These are phyloP conservation scores for Verbascum thapsus DNA, from an alignment of 257 asterid species.

Conservation along the genomic window DNA sequence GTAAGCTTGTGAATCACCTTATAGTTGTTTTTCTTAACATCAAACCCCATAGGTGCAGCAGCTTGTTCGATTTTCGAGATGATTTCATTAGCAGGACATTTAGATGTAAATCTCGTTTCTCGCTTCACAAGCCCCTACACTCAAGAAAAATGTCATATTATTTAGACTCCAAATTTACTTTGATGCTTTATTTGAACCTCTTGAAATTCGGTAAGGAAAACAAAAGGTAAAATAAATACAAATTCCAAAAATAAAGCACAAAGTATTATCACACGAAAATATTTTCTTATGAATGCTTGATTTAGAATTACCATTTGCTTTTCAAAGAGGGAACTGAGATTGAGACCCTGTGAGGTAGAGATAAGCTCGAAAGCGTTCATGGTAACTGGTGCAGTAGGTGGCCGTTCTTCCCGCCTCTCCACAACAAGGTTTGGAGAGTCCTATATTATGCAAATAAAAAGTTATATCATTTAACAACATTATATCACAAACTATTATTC, in stretches of 20 bases:
- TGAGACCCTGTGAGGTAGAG: constrained; percentile 96
- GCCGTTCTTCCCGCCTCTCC: constrained; percentile 76
- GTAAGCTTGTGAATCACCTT: constrained; percentile 43
- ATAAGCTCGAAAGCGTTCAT: constrained; percentile 98
- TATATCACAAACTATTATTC: background rate
- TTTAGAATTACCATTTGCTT: constrained; percentile 69
- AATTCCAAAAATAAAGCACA: too few species aligned
- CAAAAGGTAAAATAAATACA: too few species aligned
- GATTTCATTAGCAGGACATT: constrained; percentile 67
- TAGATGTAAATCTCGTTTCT: constrained; percentile 81
- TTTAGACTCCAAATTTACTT: background rate
- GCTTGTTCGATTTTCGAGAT: constrained; percentile 74
- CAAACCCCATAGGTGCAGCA: constrained; percentile 76
- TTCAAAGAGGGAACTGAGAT: constrained; percentile 84
- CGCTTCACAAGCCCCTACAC: constrained; percentile 70
- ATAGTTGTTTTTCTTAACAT: constrained; percentile 70
- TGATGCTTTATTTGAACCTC: too few species aligned
- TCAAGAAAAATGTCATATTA: background rate
- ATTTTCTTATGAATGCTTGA: too few species aligned
- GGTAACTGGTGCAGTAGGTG: constrained; percentile 58
- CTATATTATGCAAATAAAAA: constrained; percentile 37
- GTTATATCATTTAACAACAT: background rate
- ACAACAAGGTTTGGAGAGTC: constrained; percentile 75
- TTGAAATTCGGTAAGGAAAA: too few species aligned
- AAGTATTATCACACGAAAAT: too few species aligned